A percentile compares a stretch with the other conserved stretches of the same genome.
phyloP scores from a whole-genome alignment of 306 rosid genomes.

The Betula pendula region DNA sequence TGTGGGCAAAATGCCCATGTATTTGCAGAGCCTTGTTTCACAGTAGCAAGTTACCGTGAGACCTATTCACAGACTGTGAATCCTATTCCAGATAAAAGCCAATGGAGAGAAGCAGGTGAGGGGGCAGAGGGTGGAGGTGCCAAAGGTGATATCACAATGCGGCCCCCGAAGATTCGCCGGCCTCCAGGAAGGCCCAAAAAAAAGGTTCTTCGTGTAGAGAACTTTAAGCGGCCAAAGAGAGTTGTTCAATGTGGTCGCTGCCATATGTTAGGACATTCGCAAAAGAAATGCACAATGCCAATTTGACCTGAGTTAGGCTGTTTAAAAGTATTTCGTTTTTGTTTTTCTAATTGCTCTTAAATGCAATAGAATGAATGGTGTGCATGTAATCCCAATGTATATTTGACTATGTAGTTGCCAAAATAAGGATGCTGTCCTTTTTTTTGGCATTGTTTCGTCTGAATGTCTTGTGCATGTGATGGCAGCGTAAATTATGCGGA shows the following conservation, averaged over 20 bases:
- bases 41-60: slow-evolving; percentile 72
- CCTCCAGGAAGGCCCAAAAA: slow-evolving; percentile 98
- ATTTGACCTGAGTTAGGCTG: slow-evolving; percentile 50
- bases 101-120: slow-evolving; percentile 74
- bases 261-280: slow-evolving; percentile 97
- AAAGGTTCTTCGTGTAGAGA: slow-evolving; percentile 87
- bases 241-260: slow-evolving; percentile 98
- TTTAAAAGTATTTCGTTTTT: slow-evolving; percentile 30
- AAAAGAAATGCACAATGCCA: slow-evolving; percentile 92
- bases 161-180: slow-evolving; percentile 89
- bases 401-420: slow-evolving; percentile 40
- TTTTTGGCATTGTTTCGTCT: slow-evolving; percentile 32
- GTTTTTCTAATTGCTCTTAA: slow-evolving; percentile 14
- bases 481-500: slow-evolving; percentile 7
- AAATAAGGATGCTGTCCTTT: slow-evolving; percentile 42
- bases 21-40: slow-evolving; percentile 94
- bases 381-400: slow-evolving; percentile 59
- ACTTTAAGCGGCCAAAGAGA: slow-evolving; percentile 93
- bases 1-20: slow-evolving; percentile 84
- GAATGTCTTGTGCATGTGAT: slow-evolving; percentile 14
- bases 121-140: slow-evolving; percentile 86
- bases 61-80: slow-evolving; percentile 75
- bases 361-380: slow-evolving; percentile 46
- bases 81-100: slow-evolving; percentile 76
- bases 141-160: slow-evolving; percentile 61